Conservation (phyloP, 176 grass and related monocot genomes). For the Zoysia pacifica region DNA sequence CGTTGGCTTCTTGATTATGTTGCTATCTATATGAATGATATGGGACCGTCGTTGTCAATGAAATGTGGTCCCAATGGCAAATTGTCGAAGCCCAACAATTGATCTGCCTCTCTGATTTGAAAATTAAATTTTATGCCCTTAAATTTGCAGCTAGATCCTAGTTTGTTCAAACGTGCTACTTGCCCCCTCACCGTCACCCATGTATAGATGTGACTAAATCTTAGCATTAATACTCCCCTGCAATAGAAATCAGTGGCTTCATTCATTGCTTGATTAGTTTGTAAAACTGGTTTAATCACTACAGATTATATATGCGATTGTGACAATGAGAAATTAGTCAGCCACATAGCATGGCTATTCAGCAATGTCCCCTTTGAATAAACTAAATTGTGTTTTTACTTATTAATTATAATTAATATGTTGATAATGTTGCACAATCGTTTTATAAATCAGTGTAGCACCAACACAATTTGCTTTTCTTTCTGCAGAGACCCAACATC, state of each 20-base stretch:
- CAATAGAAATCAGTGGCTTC: neutral
- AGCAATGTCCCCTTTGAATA: neutral
- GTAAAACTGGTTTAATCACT: neutral
- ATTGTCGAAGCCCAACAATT: too few relatives aligned
- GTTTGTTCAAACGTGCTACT: neutral
- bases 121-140: neutral
- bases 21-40: too few relatives aligned
- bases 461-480: conserved; percentile 37
- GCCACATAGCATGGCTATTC: neutral
- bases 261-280: neutral
- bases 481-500: conserved; percentile 79
- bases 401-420: neutral
- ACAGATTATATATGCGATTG: neutral
- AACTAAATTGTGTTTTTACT: neutral
- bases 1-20: too few relatives aligned
- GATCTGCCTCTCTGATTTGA: neutral
- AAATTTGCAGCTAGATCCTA: neutral
- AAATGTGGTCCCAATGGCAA: too few relatives aligned
- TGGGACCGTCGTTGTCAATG: too few relatives aligned
- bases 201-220: neutral
- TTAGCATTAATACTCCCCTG: neutral
- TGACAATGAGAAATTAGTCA: neutral
- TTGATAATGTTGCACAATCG: neutral
- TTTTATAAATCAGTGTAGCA: conserved; percentile 2
- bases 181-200: neutral